Evolutionary conservation across 495 filamentous ascomycete genomes (phyloP).

Genomic region (Penicillium macrosclerotiorum): DNA sequence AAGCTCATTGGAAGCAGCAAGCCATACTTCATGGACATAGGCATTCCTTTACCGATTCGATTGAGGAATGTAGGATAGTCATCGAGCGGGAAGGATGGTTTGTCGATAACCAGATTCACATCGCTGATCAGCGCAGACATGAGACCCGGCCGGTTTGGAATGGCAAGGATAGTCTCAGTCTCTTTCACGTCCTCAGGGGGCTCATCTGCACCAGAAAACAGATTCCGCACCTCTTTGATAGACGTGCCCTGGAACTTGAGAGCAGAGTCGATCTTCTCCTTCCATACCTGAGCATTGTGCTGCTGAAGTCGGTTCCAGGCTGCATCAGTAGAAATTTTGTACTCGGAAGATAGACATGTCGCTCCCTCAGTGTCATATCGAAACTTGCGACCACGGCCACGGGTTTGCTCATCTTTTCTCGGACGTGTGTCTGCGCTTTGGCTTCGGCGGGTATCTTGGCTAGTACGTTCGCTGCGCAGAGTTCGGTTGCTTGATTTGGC

Average conservation of each 20-base stretch:
- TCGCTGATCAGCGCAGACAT: conserved; percentile 81
- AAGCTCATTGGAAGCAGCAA: conserved; percentile 88
- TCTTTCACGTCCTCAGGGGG: conserved; percentile 77
- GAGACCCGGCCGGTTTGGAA: conserved; percentile 82
- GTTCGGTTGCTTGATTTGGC: conserved; percentile 49
- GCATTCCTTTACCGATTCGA: conserved; percentile 92
- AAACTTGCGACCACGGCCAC: conserved; percentile 48
- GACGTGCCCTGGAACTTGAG: conserved; percentile 65
- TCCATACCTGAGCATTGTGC: conserved; percentile 89
- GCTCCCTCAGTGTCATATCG: conserved; percentile 79
- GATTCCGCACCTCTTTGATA: conserved; percentile 73
- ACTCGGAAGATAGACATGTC: conserved; percentile 62
- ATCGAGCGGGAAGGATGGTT: conserved; percentile 81
- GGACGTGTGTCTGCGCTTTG: conserved; percentile 51
- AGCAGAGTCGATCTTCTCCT: conserved; percentile 79
- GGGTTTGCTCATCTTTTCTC: conserved; percentile 25
- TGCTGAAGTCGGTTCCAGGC: conserved; percentile 72
- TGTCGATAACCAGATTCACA: conserved; percentile 81
- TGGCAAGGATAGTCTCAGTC: conserved; percentile 78
- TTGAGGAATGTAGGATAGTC: conserved; percentile 82
- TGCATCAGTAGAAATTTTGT: conserved; percentile 67
- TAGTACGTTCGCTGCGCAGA: conserved; percentile 43
- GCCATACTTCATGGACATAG: conserved; percentile 82
- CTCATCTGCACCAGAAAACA: conserved; percentile 83
- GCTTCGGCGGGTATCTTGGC: conserved; percentile 49